phyloP scores from a whole-genome alignment of 2,329 filamentous ascomycete species.

The Colletotrichum spinosum region DNA sequence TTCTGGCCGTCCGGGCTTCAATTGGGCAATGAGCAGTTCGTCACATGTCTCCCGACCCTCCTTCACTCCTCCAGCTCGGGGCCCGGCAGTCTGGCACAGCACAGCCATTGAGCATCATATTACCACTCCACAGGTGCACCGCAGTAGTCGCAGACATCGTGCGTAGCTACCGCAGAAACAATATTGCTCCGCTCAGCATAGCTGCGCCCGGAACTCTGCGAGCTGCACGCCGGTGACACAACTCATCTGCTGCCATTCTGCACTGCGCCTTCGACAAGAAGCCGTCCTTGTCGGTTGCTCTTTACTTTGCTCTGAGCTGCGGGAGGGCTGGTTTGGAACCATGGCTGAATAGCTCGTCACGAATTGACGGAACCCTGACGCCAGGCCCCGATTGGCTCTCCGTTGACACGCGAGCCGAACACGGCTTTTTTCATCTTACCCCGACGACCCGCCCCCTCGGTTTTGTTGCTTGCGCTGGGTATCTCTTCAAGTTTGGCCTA shows the following conservation, averaged over 20 bases:
- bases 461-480: conserved; percentile 17
- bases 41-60: too few relatives aligned
- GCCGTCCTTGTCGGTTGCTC: conserved; percentile 9
- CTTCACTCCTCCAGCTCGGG: too few relatives aligned
- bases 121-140: conserved; percentile 31
- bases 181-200: neutral
- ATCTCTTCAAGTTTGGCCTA: conserved; percentile 1
- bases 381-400: conserved; percentile 31
- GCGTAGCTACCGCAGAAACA: too few relatives aligned
- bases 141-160: neutral
- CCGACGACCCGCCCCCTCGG: conserved; percentile 11
- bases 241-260: too few relatives aligned
- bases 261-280: neutral
- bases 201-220: conserved; percentile 17
- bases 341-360: conserved; percentile 30
- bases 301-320: conserved; percentile 10
- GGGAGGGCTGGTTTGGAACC: conserved; percentile 17
- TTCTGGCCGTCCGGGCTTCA: too few relatives aligned
- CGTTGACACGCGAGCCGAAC: conserved; percentile 29
- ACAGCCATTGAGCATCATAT: conserved; percentile 19
- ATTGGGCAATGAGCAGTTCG: too few relatives aligned
- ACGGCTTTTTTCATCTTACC: conserved; percentile 8
- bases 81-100: conserved; percentile 9
- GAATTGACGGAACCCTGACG: conserved; percentile 29
- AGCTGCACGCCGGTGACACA: conserved; percentile 27